phyloP scores from a whole-genome alignment of 1,284 basidiomycete genomes.

The Crepidotus sp. region DNA sequence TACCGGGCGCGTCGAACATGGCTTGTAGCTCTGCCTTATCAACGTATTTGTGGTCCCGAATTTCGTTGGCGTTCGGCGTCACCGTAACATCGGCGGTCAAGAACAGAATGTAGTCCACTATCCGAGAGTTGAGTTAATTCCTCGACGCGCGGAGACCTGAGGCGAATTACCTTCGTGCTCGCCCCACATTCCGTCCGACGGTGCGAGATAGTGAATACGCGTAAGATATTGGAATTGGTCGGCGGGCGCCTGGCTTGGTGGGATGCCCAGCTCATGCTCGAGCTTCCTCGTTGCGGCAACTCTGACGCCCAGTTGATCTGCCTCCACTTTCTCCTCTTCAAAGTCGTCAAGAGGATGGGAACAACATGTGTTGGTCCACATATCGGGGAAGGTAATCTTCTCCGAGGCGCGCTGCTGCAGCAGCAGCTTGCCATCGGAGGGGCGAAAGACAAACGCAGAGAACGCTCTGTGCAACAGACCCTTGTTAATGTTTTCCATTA shows the following conservation, averaged over 20 bases:
- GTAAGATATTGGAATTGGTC: constrained; percentile 94
- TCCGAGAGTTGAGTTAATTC: constrained; percentile 2
- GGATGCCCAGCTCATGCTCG: constrained; percentile 95
- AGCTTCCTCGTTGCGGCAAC: constrained; percentile 91
- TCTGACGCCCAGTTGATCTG: constrained; percentile 78
- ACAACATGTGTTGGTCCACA: constrained; percentile 99
- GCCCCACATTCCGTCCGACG: constrained; percentile 90
- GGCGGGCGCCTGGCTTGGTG: constrained; percentile 64
- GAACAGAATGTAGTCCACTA: constrained; percentile 99
- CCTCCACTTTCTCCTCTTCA: constrained; percentile 70
- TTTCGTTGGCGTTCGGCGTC: constrained; percentile 84
- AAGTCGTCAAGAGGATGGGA: constrained; percentile 95
- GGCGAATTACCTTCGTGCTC: constrained; percentile 86
- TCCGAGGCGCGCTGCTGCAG: constrained; percentile 92
- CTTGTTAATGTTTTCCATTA: constrained; percentile 96
- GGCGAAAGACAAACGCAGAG: constrained; percentile 95
- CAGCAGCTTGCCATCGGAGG: constrained; percentile 88
- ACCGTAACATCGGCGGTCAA: constrained; percentile 85
- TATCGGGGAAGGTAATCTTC: constrained; percentile 99
- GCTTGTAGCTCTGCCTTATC: constrained; percentile 80
- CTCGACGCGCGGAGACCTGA: not conserved
- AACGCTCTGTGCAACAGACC: constrained; percentile 97
- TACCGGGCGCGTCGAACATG: constrained; percentile 84
- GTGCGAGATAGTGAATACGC: constrained; percentile 95
- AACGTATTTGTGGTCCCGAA: constrained; percentile 88